Conservation (phyloP, 2,329 filamentous ascomycete genomes). For the Pseudophaeomoniella oleicola region DNA sequence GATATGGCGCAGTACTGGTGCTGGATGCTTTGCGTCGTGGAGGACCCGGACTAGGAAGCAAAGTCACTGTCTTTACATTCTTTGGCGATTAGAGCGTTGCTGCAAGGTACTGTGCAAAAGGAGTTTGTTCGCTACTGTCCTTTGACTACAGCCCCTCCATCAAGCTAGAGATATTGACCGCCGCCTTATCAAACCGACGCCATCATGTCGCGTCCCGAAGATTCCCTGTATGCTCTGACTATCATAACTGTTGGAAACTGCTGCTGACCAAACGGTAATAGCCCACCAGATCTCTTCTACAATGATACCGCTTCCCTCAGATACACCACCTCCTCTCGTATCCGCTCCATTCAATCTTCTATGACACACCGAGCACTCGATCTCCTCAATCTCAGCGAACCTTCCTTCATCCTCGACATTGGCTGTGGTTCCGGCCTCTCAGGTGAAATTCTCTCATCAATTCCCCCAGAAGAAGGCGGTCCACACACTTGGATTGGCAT, state of each 20-base stretch:
- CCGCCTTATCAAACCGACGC: slow-evolving; percentile 8
- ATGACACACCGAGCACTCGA: slow-evolving; percentile 93
- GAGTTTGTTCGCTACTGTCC: no score
- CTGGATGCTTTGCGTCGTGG: no score
- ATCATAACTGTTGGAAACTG: slow-evolving; percentile 4
- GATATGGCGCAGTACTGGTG: no score
- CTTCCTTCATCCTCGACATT: slow-evolving; percentile 88
- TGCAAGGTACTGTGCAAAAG: no score
- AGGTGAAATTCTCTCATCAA: slow-evolving; percentile 77
- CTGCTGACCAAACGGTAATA: slow-evolving; percentile 34
- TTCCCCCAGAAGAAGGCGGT: slow-evolving; percentile 55
- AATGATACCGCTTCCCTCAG: slow-evolving; percentile 90
- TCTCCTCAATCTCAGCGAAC: slow-evolving; percentile 64
- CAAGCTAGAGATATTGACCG: no score
- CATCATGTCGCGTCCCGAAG: slow-evolving; percentile 92
- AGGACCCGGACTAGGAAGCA: no score
- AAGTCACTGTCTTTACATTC: no score
- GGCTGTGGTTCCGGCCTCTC: slow-evolving; percentile 91
- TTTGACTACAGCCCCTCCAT: no score
- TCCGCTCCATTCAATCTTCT: slow-evolving; percentile 83
- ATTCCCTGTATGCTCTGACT: slow-evolving; percentile 55
- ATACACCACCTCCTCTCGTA: slow-evolving; percentile 92
- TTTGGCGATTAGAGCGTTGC: no score
- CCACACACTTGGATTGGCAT: slow-evolving; percentile 95
- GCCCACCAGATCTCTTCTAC: slow-evolving; percentile 93